A percentile compares a stretch with the other conserved stretches of the same genome.
These are phyloP conservation scores for Gossypium lobatum DNA, from an alignment of 441 rosid species.

Conservation along the genomic window DNA sequence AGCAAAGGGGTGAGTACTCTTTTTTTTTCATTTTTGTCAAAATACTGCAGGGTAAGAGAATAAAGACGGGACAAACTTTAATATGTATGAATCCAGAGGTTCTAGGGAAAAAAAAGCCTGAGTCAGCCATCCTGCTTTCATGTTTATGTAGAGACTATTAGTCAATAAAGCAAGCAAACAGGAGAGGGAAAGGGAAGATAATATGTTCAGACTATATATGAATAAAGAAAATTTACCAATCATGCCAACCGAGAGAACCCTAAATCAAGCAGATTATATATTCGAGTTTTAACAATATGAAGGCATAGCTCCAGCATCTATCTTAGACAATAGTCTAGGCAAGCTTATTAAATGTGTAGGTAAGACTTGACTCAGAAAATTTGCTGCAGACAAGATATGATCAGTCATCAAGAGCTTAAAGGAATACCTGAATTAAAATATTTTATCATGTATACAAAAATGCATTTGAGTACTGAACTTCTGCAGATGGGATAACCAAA, in stretches of 20 bases:
- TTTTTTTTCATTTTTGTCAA: background rate
- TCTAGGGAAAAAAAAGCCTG: background rate
- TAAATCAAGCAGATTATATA: background rate
- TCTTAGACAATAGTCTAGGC: background rate
- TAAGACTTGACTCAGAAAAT: background rate
- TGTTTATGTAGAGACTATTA: background rate
- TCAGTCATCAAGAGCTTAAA: background rate
- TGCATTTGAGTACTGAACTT: slow-evolving; percentile 2
- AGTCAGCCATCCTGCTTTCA: background rate
- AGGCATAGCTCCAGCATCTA: background rate
- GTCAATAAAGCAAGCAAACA: background rate
- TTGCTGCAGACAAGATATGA: background rate
- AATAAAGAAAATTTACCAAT: background rate
- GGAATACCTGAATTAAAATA: background rate
- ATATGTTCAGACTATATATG: background rate
- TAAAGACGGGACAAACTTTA: background rate
- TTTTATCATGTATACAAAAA: background rate
- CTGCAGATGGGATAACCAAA: background rate
- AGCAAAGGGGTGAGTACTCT: background rate
- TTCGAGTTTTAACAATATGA: background rate
- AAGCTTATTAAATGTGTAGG: background rate
- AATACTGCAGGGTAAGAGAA: too few species aligned
- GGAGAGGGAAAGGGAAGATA: background rate
- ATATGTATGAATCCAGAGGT: background rate
- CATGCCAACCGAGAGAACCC: background rate